A percentile compares a stretch with the other conserved stretches of the same genome.
These are phyloP conservation scores for Claviceps fusiformis DNA, from an alignment of 2,329 filamentous ascomycete species.

Conservation along the genomic window DNA sequence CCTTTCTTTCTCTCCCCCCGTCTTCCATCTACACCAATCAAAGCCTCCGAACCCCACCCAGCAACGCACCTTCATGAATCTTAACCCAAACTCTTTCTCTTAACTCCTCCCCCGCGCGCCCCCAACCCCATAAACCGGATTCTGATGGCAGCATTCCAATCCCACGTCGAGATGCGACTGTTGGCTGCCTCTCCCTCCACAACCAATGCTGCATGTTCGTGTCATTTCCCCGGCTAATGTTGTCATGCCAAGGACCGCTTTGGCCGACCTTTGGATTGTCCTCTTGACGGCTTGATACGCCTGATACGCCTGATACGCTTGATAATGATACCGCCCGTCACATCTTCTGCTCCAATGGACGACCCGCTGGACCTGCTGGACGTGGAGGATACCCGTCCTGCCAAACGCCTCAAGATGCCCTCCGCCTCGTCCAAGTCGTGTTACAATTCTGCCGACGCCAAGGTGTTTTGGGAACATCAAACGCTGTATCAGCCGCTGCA, in stretches of 20 bases:
- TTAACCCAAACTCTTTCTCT: no score
- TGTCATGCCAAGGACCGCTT: neutral
- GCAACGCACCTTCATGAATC: neutral
- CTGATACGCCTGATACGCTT: no score
- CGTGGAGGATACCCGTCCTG: conserved; percentile 7
- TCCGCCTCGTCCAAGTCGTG: neutral
- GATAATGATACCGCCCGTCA: no score
- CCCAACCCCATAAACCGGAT: no score
- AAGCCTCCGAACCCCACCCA: neutral
- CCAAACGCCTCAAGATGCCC: conserved; percentile 12
- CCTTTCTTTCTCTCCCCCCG: neutral
- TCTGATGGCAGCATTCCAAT: neutral
- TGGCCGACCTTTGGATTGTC: neutral
- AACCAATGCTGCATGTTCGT: neutral
- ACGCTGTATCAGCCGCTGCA: neutral
- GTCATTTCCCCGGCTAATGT: neutral
- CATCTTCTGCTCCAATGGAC: conserved; percentile 7
- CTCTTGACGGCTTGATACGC: no score
- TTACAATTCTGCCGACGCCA: neutral
- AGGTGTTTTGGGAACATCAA: neutral
- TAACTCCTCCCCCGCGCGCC: no score
- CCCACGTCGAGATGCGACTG: neutral
- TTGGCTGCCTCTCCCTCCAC: neutral
- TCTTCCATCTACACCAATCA: neutral
- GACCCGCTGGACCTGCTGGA: conserved; percentile 1